Evolutionary conservation across 2,329 filamentous ascomycete species (phyloP), one percentile per base, ranked within the genome.

Genomic region (Epichloe bromicola): DNA sequence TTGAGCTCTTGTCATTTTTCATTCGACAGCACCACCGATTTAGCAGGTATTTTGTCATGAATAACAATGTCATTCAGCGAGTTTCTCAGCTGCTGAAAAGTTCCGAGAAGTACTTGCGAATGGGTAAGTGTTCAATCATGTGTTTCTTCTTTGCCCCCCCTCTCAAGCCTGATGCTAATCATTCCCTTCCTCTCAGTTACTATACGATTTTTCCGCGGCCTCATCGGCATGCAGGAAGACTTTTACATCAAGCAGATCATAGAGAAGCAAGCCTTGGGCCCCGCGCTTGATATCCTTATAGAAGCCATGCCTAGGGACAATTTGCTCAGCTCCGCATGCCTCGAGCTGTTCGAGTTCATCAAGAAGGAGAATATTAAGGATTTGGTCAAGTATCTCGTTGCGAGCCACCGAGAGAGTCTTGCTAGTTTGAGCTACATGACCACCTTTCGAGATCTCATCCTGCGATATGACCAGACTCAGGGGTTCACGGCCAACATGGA

Each of bases 1-100:
- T 96, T 50, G 93, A 98, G 63, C 87, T 96, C 30, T 76, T 97
- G 48, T 90, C 86, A 64, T 97, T 94, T 70, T 96, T 96, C 65
- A 83, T 96, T 56, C 83, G 90, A 40, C 87, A 94, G 62, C 91
- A 97, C 67, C 79, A 85, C 40, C 83, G 87, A 60, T 82, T 88
- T 59, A 90, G 85, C 71, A 93, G 94, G 66, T 86, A 83, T 61
- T 95, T 96, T 62, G 85, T 97, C 26, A 74, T 95, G 55, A 80
- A 80, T 11, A 81, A 96, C 66, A 83, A 85, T 52, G 74, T 97
- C 43, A 82, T 86, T 7, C 78, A 82, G 54, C 81, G 90, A 40
- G 83, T 96, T 54, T 83, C 84, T 46, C 88, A 95, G 65, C 78
- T 98, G 54, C 78, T 98, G 57, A 73, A 74, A 43, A 90, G 85